Conservation (phyloP, 2,329 filamentous ascomycete species). For the Aspergillus uvarum region DNA sequence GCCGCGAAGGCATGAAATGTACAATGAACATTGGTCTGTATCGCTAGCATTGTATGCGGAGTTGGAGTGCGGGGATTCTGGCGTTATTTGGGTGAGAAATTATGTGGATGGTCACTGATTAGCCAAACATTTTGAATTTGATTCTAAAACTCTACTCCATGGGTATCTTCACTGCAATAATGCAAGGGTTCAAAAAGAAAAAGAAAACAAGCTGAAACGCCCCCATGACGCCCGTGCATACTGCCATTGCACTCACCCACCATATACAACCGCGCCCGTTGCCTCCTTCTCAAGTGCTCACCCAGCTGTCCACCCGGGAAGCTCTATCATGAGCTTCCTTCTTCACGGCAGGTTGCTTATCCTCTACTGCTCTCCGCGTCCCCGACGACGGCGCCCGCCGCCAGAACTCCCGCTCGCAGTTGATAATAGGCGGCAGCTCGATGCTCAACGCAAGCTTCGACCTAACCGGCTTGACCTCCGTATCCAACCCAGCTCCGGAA, state of each 20-base stretch:
- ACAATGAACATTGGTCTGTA: slow-evolving; percentile 1
- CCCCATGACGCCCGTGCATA: slow-evolving; percentile 16
- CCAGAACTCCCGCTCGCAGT: slow-evolving; percentile 61
- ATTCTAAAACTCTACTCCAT: slow-evolving; percentile 22
- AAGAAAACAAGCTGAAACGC: slow-evolving; percentile 21
- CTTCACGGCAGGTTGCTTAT: slow-evolving; percentile 27
- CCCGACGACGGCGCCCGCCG: slow-evolving; percentile 45
- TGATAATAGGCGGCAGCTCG: slow-evolving; percentile 55
- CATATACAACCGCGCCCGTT: not conserved
- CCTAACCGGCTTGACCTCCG: slow-evolving; percentile 25
- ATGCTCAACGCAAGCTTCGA: slow-evolving; percentile 33
- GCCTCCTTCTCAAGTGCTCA: slow-evolving; percentile 21
- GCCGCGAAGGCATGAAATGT: slow-evolving; percentile 4
- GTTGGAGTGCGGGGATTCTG: too few relatives aligned
- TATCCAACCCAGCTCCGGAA: slow-evolving; percentile 24
- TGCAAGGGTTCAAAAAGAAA: slow-evolving; percentile 2
- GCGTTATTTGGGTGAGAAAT: too few relatives aligned
- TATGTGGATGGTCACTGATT: too few relatives aligned
- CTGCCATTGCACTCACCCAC: not conserved
- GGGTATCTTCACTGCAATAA: slow-evolving; percentile 37
- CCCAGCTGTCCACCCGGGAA: slow-evolving; percentile 25
- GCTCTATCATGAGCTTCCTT: slow-evolving; percentile 24
- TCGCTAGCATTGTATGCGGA: slow-evolving; percentile 1
- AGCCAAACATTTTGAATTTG: too few relatives aligned
- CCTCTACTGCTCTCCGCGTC: slow-evolving; percentile 34